Base-by-base conservation (phyloP, 441 rosid species). In the Populus hybrid region DNA sequence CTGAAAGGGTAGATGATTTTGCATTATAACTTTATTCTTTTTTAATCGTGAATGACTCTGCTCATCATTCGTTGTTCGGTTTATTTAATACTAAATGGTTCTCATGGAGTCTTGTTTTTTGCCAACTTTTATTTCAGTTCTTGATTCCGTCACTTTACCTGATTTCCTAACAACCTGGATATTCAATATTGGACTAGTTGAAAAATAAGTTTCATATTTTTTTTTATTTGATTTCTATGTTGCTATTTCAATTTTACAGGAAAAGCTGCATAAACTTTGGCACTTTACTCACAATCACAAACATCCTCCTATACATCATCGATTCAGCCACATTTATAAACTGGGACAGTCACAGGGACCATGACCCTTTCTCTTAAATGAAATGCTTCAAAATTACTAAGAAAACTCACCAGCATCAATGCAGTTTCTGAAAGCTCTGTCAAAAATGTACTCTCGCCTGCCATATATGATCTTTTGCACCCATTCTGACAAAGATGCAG, bases 341-440 rank as follows among this genome's bases (percentile, higher is more conserved):
- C 69, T 71, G 20, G 38, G 6, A 28, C 46, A 57, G 57, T 36
- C 24, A 16, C 18, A 16, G 77, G 53, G 74, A 69, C 64, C 20
- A n/a, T 72, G 35, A 38, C 77, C 79, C 67, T 71, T 75, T 26
- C 21, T 68, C 18, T 18, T 36, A 32, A 71, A 71, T 3, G 32
- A 30, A 28, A 36, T 63, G 40, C 40, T 71, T 76, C 57, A 38
- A 74, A 57, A 66, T 38, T 24, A 70, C 34, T 80, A 42, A 46
- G 57, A 71, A 83, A 75, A 64, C 87, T 82, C 80, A 96, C 99
- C 98, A 94, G 86, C 98, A 93, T 94, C 77, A 82, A 78, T 53
- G 98, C 97, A 85, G 99, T 96, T 85, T 96, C 99, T 12, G 99
- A 94, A 83, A 96, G 94, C 84, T 96, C 99, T 23, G 93, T 93